Conservation (phyloP, 2,329 filamentous ascomycete genomes). For the Monilinia vaccinii-corymbosi region DNA sequence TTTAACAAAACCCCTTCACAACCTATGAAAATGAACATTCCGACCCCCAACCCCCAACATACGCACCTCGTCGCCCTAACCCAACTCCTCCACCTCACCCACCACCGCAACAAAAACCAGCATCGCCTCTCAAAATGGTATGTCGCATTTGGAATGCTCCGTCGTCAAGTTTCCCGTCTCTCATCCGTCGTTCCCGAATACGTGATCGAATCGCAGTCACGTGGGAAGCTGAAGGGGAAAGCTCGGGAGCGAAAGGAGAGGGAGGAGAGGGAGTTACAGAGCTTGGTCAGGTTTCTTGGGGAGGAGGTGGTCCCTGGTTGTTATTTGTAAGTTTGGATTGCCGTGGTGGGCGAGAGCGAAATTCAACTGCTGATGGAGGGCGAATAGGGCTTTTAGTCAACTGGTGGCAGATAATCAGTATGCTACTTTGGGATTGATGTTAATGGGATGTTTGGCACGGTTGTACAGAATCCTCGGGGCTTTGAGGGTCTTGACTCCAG, state of each 20-base stretch:
- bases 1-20: no score
- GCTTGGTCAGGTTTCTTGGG: constrained; percentile 33
- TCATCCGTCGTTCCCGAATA: constrained; percentile 19
- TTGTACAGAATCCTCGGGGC: constrained; percentile 38
- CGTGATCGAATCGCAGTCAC: constrained; percentile 3
- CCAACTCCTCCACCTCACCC: constrained; percentile 60
- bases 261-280: constrained; percentile 10
- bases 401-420: constrained; percentile 65
- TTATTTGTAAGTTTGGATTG: constrained; percentile 35
- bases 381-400: constrained; percentile 52
- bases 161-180: constrained; percentile 54
- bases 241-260: constrained; percentile 26
- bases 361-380: constrained; percentile 25
- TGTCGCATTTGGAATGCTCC: constrained; percentile 60
- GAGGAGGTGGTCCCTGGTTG: constrained; percentile 34
- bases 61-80: constrained; percentile 29
- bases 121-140: constrained; percentile 79
- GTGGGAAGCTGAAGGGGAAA: constrained; percentile 9
- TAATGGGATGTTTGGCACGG: constrained; percentile 56
- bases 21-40: background rate
- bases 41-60: background rate
- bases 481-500: constrained; percentile 19
- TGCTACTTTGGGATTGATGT: constrained; percentile 58
- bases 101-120: constrained; percentile 85
- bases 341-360: background rate